Percentiles rank a stretch among this genome's conserved stretches.
phyloP scores from a whole-genome alignment of 116 monocot species.

The Posidonia oceanica region DNA sequence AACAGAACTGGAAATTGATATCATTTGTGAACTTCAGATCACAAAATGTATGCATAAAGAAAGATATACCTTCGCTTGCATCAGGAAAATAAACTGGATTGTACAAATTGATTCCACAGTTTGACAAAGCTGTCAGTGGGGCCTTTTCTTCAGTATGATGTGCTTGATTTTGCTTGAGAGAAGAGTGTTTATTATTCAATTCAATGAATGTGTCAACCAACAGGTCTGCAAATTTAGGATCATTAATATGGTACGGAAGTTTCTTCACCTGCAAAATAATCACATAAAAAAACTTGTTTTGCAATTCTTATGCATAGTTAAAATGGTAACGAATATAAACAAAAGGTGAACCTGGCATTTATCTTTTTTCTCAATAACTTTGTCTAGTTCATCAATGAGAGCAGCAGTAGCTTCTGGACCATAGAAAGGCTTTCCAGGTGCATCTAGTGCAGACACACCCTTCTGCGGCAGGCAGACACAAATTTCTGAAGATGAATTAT shows the following conservation, averaged over 20 bases:
- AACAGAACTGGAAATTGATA: too few species aligned
- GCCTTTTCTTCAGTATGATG: constrained; percentile 7
- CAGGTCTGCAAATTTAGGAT: constrained; percentile 63
- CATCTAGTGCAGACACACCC: constrained; percentile 85
- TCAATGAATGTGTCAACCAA: constrained; percentile 77
- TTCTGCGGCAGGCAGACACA: constrained; percentile 61
- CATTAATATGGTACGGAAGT: constrained; percentile 84
- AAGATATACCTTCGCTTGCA: constrained; percentile 58
- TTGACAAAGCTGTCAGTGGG: constrained; percentile 8
- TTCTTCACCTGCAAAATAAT: constrained; percentile 45
- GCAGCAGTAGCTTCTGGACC: constrained; percentile 53
- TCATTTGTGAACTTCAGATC: too few species aligned
- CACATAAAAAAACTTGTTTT: neutral
- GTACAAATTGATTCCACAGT: constrained; percentile 12
- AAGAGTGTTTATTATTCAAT: constrained; percentile 11
- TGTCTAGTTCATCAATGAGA: constrained; percentile 55
- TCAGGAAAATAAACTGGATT: constrained; percentile 61
- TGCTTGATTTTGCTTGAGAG: constrained; percentile 10
- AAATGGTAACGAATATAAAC: neutral
- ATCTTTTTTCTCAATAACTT: constrained; percentile 49
- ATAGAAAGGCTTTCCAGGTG: constrained; percentile 75
- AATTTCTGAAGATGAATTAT: constrained; percentile 51
- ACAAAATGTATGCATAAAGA: too few species aligned
- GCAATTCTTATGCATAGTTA: neutral
- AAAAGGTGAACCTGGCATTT: constrained; percentile 34